These are phyloP conservation scores for Lupinus albus DNA, from an alignment of 306 rosid genomes.

Conservation along the genomic window DNA sequence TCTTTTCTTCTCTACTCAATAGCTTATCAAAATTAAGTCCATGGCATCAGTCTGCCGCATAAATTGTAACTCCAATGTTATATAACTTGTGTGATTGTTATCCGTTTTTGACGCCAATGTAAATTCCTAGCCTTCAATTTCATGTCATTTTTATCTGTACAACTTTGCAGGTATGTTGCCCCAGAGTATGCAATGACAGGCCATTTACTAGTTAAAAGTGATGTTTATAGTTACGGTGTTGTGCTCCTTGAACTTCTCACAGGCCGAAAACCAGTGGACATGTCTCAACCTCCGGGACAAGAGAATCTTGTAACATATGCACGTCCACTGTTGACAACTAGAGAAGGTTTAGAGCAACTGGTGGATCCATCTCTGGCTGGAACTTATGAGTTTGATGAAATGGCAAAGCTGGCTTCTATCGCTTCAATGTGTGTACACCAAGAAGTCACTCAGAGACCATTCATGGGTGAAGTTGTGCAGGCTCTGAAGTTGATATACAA, in stretches of 20 bases:
- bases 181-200: slow-evolving; percentile 99
- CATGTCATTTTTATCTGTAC: slow-evolving; percentile 22
- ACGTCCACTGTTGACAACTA: slow-evolving; percentile 68
- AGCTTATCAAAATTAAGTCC: background rate
- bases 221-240: slow-evolving; percentile 96
- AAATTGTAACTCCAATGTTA: slow-evolving; percentile 14
- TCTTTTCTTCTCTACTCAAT: slow-evolving; percentile 22
- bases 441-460: slow-evolving; percentile 85
- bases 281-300: slow-evolving; percentile 81
- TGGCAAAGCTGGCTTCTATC: slow-evolving; percentile 92
- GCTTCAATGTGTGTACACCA: slow-evolving; percentile 93
- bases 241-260: slow-evolving; percentile 93
- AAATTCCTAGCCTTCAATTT: slow-evolving; percentile 37
- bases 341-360: slow-evolving; percentile 80
- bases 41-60: slow-evolving; percentile 18
- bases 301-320: slow-evolving; percentile 95
- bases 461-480: slow-evolving; percentile 99
- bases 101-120: slow-evolving; percentile 8
- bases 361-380: slow-evolving; percentile 88
- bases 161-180: slow-evolving; percentile 79
- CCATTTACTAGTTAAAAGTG: slow-evolving; percentile 92
- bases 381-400: slow-evolving; percentile 75
- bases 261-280: slow-evolving; percentile 93
- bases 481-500: slow-evolving; percentile 90
- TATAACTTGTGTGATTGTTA: background rate